Evolutionary conservation across 2,329 filamentous ascomycete genomes (phyloP).

Genomic region (Sporothrix pseudoabietina): DNA sequence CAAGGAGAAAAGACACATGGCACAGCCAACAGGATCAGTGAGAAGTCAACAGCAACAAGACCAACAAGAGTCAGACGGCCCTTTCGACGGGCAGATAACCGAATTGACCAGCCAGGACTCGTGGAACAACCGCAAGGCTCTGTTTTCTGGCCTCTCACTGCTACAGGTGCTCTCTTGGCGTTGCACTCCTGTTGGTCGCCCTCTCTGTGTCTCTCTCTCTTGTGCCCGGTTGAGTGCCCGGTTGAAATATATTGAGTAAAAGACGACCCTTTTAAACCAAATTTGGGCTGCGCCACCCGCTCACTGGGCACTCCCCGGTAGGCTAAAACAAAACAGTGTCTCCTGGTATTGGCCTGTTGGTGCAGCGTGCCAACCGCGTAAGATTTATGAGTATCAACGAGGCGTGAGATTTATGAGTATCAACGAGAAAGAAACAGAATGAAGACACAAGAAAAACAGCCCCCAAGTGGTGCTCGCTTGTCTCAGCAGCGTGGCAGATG

Average conservation of each 20-base stretch:
- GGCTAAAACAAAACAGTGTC: background rate
- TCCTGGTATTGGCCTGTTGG: background rate
- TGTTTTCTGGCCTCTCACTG: background rate
- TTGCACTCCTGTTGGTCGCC: conserved; percentile 11
- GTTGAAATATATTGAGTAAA: background rate
- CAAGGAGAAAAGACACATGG: background rate
- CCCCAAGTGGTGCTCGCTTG: conserved; percentile 11
- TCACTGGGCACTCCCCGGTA: background rate
- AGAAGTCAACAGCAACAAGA: background rate
- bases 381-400: background rate
- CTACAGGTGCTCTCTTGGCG: background rate
- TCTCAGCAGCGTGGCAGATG: conserved; percentile 9
- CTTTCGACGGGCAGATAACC: background rate
- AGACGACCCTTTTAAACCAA: background rate
- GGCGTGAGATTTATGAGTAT: background rate
- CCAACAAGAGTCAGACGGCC: background rate
- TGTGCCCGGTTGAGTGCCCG: conserved; percentile 8
- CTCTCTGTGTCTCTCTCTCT: background rate
- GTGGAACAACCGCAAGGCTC: background rate
- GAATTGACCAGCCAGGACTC: background rate
- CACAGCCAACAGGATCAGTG: background rate
- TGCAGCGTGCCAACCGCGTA: background rate
- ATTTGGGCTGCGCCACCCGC: conserved; percentile 12
- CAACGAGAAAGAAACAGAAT: background rate
- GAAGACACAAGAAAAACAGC: background rate